Conservation (phyloP, 441 rosid species). For the Populus hybrid region DNA sequence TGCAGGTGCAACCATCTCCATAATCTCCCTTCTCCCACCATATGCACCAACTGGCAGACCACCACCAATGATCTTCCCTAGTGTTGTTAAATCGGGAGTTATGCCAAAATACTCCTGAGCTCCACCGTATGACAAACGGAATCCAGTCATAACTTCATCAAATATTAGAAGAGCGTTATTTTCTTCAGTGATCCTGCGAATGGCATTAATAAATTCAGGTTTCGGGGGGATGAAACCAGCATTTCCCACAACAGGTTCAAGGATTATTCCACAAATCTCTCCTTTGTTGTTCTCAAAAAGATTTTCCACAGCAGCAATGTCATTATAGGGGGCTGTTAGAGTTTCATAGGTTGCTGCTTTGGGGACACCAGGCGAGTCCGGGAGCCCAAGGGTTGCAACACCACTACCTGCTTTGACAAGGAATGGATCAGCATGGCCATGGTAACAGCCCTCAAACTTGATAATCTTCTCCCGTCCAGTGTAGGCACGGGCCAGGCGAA, state of each 20-base stretch:
- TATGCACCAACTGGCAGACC: conserved; percentile 97
- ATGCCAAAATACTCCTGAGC: conserved; percentile 85
- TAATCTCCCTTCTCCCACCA: conserved; percentile 89
- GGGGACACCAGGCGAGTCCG: conserved; percentile 91
- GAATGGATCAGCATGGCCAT: conserved; percentile 91
- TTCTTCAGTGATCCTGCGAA: conserved; percentile 56
- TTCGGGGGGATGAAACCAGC: conserved; percentile 76
- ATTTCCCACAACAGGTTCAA: conserved; percentile 93
- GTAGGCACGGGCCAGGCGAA: conserved; percentile 86
- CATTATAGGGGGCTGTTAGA: conserved; percentile 71
- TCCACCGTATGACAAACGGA: conserved; percentile 87
- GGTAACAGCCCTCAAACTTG: conserved; percentile 95
- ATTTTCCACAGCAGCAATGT: conserved; percentile 54
- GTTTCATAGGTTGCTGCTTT: conserved; percentile 75
- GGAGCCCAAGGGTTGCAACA: conserved; percentile 85
- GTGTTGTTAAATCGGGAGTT: conserved; percentile 79
- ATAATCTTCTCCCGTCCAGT: conserved; percentile 66
- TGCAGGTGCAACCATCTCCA: conserved; percentile 97
- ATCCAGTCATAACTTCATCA: conserved; percentile 96
- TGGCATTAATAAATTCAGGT: conserved; percentile 62
- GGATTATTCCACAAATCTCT: conserved; percentile 70
- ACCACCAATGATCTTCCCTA: conserved; percentile 93
- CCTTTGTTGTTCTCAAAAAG: conserved; percentile 63
- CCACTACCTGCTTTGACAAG: conserved; percentile 98
- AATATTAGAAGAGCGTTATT: conserved; percentile 66